Evolutionary conservation across 2,329 filamentous ascomycete genomes (phyloP).

Genomic region (Ascochyta pisi): DNA sequence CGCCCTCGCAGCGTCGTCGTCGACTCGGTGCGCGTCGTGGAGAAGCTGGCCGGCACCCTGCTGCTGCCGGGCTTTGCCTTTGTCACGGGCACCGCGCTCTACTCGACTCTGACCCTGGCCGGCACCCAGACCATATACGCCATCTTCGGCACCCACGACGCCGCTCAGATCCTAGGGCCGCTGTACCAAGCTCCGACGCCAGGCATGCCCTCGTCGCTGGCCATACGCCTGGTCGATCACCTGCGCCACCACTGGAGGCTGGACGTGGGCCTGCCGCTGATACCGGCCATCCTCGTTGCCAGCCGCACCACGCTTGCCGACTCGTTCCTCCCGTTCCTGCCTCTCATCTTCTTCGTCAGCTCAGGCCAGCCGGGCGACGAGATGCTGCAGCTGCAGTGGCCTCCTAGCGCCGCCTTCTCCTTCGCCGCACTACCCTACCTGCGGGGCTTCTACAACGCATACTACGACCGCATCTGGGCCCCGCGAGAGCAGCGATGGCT

Average conservation of each 20-base stretch:
- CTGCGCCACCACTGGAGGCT: slow-evolving; percentile 57
- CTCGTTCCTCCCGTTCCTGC: slow-evolving; percentile 67
- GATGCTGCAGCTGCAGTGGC: slow-evolving; percentile 65
- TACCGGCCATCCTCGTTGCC: slow-evolving; percentile 72
- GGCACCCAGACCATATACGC: slow-evolving; percentile 69
- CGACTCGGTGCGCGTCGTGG: slow-evolving; percentile 66
- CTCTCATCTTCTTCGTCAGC: slow-evolving; percentile 66
- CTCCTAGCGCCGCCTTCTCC: slow-evolving; percentile 69
- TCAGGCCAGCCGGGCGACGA: slow-evolving; percentile 55
- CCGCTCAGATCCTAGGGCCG: slow-evolving; percentile 60
- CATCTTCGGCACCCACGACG: slow-evolving; percentile 70
- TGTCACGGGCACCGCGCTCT: slow-evolving; percentile 56
- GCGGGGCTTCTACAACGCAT: slow-evolving; percentile 66
- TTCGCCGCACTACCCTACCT: slow-evolving; percentile 72
- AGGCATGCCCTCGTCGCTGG: slow-evolving; percentile 39
- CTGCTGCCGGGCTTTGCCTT: slow-evolving; percentile 70
- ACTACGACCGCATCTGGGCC: slow-evolving; percentile 67
- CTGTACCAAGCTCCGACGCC: slow-evolving; percentile 45
- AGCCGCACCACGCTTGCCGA: slow-evolving; percentile 71
- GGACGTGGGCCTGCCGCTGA: slow-evolving; percentile 68
- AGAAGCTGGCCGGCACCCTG: slow-evolving; percentile 63
- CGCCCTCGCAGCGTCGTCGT: slow-evolving; percentile 78
- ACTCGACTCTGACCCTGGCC: slow-evolving; percentile 58
- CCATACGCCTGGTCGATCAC: slow-evolving; percentile 39
- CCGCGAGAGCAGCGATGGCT: slow-evolving; percentile 67